These are phyloP conservation scores for Asterophora lycoperdoides DNA, from an alignment of 768 basidiomycete species.

Conservation along the genomic window DNA sequence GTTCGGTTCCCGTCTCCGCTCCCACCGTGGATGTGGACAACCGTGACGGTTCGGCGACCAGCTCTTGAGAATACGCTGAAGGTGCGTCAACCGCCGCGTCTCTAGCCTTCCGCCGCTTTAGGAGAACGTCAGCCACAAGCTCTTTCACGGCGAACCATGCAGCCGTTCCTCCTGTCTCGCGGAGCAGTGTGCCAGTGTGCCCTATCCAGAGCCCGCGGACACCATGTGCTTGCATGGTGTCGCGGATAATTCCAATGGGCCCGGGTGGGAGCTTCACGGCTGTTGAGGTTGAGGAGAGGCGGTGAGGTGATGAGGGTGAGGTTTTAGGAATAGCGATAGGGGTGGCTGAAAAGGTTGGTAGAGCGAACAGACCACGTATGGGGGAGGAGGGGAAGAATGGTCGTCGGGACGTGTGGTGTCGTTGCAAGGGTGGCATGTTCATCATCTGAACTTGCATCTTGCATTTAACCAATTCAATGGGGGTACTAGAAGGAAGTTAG, in stretches of 20 bases:
- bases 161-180: conserved; percentile 81
- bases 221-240: conserved; percentile 51
- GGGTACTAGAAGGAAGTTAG: conserved; percentile 48
- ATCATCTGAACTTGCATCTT: conserved; percentile 94
- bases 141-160: conserved; percentile 91
- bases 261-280: conserved; percentile 54
- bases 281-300: conserved; percentile 16
- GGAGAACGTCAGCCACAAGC: conserved; percentile 58
- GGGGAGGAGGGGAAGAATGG: conserved; percentile 1
- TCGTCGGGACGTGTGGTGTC: conserved; percentile 8
- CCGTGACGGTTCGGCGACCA: conserved; percentile 1
- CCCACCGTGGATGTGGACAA: conserved; percentile 1
- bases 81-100: too few species aligned
- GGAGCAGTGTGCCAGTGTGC: conserved; percentile 81
- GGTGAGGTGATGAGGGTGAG: neutral
- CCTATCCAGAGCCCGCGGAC: conserved; percentile 79
- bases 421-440: conserved; percentile 18
- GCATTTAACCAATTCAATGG: conserved; percentile 86
- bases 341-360: conserved; percentile 5
- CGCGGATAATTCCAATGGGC: conserved; percentile 58
- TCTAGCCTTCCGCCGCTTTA: conserved; percentile 23
- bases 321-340: conserved; percentile 1
- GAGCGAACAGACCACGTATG: conserved; percentile 3
- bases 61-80: conserved; percentile 4
- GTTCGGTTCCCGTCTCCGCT: too few species aligned